Evolutionary conservation across 768 basidiomycete species (phyloP).

Genomic region (Agrocybe chaxingu): DNA sequence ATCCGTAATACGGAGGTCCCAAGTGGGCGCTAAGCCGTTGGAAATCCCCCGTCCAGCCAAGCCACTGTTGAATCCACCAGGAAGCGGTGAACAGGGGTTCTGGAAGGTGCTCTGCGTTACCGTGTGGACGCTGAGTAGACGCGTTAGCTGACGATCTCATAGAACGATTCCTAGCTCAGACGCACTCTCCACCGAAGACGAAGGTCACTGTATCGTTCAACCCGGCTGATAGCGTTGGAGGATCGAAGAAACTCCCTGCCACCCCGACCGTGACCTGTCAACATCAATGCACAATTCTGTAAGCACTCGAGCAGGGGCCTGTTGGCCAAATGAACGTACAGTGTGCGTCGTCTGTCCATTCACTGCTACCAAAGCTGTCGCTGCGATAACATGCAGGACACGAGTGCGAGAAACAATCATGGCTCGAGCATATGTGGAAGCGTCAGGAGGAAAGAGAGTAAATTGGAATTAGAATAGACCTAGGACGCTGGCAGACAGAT

Average conservation of each 20-base stretch:
- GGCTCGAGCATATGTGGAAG: background rate
- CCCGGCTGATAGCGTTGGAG: slow-evolving; percentile 27
- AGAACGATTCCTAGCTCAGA: background rate
- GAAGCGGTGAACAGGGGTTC: slow-evolving; percentile 34
- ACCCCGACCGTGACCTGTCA: background rate
- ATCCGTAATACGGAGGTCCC: slow-evolving; percentile 34
- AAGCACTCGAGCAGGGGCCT: background rate
- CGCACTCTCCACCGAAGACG: slow-evolving; percentile 35
- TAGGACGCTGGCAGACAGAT: too few species aligned
- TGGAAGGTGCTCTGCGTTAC: slow-evolving; percentile 36
- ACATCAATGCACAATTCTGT: too few species aligned
- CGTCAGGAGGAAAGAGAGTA: too few species aligned
- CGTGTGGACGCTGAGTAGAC: slow-evolving; percentile 29
- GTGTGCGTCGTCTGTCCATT: slow-evolving; percentile 9
- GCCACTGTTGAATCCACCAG: slow-evolving; percentile 39
- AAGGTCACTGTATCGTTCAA: slow-evolving; percentile 36
- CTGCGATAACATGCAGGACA: background rate
- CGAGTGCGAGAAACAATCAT: background rate
- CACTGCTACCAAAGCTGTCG: background rate
- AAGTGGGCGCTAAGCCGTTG: slow-evolving; percentile 18
- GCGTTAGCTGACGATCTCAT: background rate
- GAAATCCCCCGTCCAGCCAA: slow-evolving; percentile 20
- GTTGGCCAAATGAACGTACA: slow-evolving; percentile 5
- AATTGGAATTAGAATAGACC: too few species aligned
- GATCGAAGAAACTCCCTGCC: slow-evolving; percentile 37